Percentiles rank a stretch among this genome's conserved stretches.
Evolutionary conservation across 176 grass and related monocot species (phyloP).

Genomic region (Rhynchospora breviuscula): DNA sequence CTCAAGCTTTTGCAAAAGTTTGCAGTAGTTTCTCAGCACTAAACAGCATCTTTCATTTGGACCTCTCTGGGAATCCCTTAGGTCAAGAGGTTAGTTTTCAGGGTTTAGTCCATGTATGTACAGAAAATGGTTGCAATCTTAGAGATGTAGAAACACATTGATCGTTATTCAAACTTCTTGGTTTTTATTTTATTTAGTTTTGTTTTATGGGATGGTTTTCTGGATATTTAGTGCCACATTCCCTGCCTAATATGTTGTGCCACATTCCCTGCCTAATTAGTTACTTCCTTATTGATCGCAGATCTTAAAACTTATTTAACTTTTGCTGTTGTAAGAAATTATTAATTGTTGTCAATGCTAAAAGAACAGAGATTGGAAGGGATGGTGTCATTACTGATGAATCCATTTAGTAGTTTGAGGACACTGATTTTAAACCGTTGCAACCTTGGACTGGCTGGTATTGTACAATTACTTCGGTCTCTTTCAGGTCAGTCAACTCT

Average conservation of each 20-base stretch:
- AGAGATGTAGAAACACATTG: neutral
- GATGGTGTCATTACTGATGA: conserved; percentile 40
- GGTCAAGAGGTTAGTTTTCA: conserved; percentile 52
- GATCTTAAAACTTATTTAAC: neutral
- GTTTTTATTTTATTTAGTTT: neutral
- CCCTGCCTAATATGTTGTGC: neutral
- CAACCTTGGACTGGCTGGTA: conserved; percentile 54
- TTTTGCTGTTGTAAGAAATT: neutral
- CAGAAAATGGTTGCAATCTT: neutral
- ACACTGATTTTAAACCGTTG: conserved; percentile 60
- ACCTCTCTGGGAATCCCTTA: conserved; percentile 62
- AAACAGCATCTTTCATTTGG: conserved; percentile 58
- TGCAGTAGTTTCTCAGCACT: conserved; percentile 41
- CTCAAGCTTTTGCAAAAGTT: conserved; percentile 42
- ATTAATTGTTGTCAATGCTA: conserved; percentile 18
- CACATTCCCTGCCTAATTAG: neutral
- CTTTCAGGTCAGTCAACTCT: conserved; percentile 50
- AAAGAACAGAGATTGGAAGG: conserved; percentile 47
- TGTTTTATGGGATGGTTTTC: neutral
- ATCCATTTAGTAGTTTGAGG: conserved; percentile 55
- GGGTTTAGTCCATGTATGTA: neutral
- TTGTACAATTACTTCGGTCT: conserved; percentile 47
- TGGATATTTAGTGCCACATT: neutral
- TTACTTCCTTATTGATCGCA: neutral
- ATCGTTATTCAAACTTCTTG: neutral